Conservation (phyloP, 169 alveolate genomes). For the Cystoisospora suis region DNA sequence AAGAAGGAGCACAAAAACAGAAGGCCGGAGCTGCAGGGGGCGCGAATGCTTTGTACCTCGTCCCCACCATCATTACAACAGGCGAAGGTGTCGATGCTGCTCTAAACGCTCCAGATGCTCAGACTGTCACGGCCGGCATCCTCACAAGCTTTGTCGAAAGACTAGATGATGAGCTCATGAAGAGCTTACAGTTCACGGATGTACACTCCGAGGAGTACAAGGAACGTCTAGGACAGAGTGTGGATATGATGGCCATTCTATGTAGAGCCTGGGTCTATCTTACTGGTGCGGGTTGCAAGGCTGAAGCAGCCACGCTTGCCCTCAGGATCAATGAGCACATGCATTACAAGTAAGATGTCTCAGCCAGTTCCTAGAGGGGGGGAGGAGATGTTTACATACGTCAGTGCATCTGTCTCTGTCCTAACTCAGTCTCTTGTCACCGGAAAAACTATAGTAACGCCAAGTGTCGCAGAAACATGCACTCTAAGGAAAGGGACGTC, state of each 20-base stretch:
- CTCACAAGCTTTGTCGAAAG: slow-evolving; percentile 69
- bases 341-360: slow-evolving; percentile 82
- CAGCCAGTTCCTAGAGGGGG: too few relatives aligned
- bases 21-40: not conserved
- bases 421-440: too few relatives aligned
- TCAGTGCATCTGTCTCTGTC: not conserved
- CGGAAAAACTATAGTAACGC: too few relatives aligned
- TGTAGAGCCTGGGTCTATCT: slow-evolving; percentile 73
- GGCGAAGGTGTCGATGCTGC: slow-evolving; percentile 59
- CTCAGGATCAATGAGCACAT: slow-evolving; percentile 81
- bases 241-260: slow-evolving; percentile 72
- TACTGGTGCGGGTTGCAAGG: slow-evolving; percentile 71
- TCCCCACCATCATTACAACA: slow-evolving; percentile 39
- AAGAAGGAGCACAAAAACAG: slow-evolving; percentile 41
- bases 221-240: slow-evolving; percentile 61
- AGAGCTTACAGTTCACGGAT: slow-evolving; percentile 80
- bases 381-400: not conserved
- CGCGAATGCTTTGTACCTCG: slow-evolving; percentile 35
- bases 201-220: slow-evolving; percentile 77
- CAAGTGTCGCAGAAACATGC: too few relatives aligned
- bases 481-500: too few relatives aligned
- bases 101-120: slow-evolving; percentile 55
- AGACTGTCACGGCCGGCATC: slow-evolving; percentile 44
- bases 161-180: slow-evolving; percentile 75
- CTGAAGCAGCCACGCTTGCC: slow-evolving; percentile 76